Percentiles rank a stretch among this genome's conserved stretches.
Evolutionary conservation across 2,329 filamentous ascomycete species (phyloP).

Genomic region (Chalaropsis ovoidea): DNA sequence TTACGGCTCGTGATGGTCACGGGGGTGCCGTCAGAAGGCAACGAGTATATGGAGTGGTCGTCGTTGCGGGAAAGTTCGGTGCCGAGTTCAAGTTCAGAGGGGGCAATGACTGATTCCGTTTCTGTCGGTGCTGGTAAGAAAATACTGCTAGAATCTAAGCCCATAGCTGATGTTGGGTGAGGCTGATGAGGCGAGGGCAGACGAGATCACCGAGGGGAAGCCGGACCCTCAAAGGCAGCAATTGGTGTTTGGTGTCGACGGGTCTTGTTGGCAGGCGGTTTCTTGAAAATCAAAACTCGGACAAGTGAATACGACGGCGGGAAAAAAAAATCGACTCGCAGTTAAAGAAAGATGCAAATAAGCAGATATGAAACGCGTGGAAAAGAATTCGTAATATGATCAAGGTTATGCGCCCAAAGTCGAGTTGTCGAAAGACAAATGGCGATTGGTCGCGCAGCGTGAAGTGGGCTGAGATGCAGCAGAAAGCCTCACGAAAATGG

Average conservation of each 20-base stretch:
- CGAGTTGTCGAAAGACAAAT: not conserved
- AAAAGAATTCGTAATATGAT: not conserved
- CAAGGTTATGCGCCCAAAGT: slow-evolving; percentile 2
- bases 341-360: not conserved
- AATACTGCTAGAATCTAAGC: slow-evolving; percentile 44
- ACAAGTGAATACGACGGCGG: not conserved
- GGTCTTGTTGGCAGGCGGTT: too few relatives aligned
- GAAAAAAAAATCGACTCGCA: not conserved
- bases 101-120: slow-evolving; percentile 33
- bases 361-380: not conserved
- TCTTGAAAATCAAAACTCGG: not conserved
- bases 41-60: slow-evolving; percentile 64
- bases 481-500: not conserved
- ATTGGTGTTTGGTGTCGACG: too few relatives aligned
- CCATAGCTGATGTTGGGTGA: slow-evolving; percentile 36
- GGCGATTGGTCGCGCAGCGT: not conserved
- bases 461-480: slow-evolving; percentile 8
- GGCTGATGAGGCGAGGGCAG: slow-evolving; percentile 5
- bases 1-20: slow-evolving; percentile 73
- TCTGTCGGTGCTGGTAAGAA: slow-evolving; percentile 72
- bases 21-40: slow-evolving; percentile 79
- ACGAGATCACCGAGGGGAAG: slow-evolving; percentile 26
- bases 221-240: not conserved
- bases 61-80: slow-evolving; percentile 60
- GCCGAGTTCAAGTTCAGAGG: slow-evolving; percentile 55